Conservation (phyloP, 495 filamentous ascomycete species). For the Pseudoneurospora amorphoporcata region DNA sequence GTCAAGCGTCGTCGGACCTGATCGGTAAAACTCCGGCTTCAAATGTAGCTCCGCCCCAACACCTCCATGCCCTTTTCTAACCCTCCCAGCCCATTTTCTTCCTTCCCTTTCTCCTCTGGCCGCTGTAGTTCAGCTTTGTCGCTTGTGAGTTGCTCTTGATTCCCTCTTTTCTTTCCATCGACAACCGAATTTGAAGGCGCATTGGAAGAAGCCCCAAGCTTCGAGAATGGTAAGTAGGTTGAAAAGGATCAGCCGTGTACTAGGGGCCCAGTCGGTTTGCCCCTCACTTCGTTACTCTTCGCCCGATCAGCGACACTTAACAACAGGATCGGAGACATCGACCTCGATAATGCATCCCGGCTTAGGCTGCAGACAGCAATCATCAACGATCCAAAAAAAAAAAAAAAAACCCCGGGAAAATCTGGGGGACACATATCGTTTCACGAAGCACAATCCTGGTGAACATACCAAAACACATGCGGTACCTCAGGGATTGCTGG, state of each 20-base stretch:
- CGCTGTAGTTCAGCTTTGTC: background rate
- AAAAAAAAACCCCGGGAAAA: background rate
- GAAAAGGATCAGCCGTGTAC: background rate
- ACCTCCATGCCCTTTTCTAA: background rate
- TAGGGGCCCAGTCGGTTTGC: background rate
- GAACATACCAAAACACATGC: background rate
- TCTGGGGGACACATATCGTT: background rate
- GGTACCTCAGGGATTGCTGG: background rate
- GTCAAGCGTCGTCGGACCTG: slow-evolving; percentile 43
- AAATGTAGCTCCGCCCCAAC: background rate
- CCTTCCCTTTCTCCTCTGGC: background rate
- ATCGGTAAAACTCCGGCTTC: slow-evolving; percentile 11
- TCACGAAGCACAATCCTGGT: background rate
- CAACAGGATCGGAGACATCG: background rate
- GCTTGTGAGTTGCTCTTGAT: background rate
- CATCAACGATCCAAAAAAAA: background rate
- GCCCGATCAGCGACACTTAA: background rate
- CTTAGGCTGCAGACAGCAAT: background rate
- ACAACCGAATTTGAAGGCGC: background rate
- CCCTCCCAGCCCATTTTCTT: background rate
- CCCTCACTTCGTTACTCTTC: background rate
- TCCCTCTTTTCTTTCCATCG: background rate
- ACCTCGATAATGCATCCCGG: background rate
- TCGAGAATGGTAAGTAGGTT: background rate
- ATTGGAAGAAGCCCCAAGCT: background rate